Percentiles rank a stretch among this genome's conserved stretches.
phyloP scores from a whole-genome alignment of 1,284 basidiomycete species.

The Mixia osmundae region DNA sequence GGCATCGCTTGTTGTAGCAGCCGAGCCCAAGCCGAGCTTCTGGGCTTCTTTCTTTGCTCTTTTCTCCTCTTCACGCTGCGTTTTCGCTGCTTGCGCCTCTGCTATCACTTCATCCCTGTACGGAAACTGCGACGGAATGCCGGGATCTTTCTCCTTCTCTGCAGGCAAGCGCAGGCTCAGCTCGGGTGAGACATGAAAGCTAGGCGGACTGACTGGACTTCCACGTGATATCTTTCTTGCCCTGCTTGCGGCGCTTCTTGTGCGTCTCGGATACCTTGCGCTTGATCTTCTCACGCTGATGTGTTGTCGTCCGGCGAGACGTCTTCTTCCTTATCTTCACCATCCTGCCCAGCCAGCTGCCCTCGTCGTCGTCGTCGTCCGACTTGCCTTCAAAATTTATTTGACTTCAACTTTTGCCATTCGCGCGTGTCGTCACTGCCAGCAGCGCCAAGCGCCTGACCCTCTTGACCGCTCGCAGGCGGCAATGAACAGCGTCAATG shows the following conservation, averaged over 20 bases:
- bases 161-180: constrained; percentile 17
- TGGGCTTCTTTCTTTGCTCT: constrained; percentile 9
- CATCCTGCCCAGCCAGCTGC: too few species aligned
- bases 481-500: too few species aligned
- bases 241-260: constrained; percentile 51
- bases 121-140: constrained; percentile 90
- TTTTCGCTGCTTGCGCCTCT: constrained; percentile 51
- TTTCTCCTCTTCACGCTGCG: constrained; percentile 36
- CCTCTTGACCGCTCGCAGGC: too few species aligned
- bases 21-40: constrained; percentile 4
- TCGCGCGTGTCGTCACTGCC: too few species aligned
- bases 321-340: constrained; percentile 30
- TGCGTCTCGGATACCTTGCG: constrained; percentile 54
- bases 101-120: constrained; percentile 92
- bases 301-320: constrained; percentile 47
- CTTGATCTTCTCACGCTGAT: constrained; percentile 50
- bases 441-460: too few species aligned
- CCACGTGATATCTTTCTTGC: constrained; percentile 68
- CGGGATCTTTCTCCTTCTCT: constrained; percentile 66
- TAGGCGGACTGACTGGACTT: constrained; percentile 32
- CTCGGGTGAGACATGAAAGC: background rate
- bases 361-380: too few species aligned
- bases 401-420: too few species aligned
- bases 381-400: too few species aligned
- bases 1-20: constrained; percentile 10